A percentile compares a stretch with the other conserved stretches of the same genome.
These are phyloP conservation scores for Plasmodium reichenowi DNA, from an alignment of 169 alveolate genomes.

Conservation along the genomic window DNA sequence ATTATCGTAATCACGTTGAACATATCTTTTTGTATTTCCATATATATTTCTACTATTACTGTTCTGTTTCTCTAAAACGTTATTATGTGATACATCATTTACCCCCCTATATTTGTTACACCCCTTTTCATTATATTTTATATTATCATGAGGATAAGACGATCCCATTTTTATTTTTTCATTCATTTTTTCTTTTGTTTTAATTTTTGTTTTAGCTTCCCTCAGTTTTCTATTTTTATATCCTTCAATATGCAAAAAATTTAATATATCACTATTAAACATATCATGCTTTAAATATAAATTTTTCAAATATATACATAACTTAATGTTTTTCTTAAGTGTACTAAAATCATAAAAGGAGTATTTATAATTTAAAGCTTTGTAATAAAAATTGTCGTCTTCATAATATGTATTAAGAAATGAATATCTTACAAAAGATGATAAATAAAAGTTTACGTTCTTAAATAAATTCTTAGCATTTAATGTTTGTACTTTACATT, in stretches of 20 bases:
- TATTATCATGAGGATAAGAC: no score
- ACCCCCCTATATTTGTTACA: no score
- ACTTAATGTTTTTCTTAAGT: slow-evolving; percentile 47
- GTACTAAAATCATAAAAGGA: slow-evolving; percentile 59
- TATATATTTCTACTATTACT: no score
- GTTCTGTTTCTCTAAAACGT: not conserved
- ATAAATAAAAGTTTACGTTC: slow-evolving; percentile 37
- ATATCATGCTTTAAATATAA: slow-evolving; percentile 44
- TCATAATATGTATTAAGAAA: slow-evolving; percentile 45
- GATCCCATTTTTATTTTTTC: not conserved
- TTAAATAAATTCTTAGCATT: slow-evolving; percentile 49
- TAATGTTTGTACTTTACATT: slow-evolving; percentile 29
- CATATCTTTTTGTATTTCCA: no score
- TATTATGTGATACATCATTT: not conserved
- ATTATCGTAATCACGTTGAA: no score
- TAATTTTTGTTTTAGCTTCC: not conserved
- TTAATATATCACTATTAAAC: slow-evolving; percentile 53
- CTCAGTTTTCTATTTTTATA: not conserved
- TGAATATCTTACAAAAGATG: slow-evolving; percentile 45
- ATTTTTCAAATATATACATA: slow-evolving; percentile 56
- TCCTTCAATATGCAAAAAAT: slow-evolving; percentile 36
- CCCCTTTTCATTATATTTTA: no score
- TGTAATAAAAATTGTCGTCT: slow-evolving; percentile 8
- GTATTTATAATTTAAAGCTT: slow-evolving; percentile 50
- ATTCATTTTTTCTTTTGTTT: not conserved